Base-by-base conservation (phyloP, 176 grass and related monocot species). In the Carex cristatella region DNA sequence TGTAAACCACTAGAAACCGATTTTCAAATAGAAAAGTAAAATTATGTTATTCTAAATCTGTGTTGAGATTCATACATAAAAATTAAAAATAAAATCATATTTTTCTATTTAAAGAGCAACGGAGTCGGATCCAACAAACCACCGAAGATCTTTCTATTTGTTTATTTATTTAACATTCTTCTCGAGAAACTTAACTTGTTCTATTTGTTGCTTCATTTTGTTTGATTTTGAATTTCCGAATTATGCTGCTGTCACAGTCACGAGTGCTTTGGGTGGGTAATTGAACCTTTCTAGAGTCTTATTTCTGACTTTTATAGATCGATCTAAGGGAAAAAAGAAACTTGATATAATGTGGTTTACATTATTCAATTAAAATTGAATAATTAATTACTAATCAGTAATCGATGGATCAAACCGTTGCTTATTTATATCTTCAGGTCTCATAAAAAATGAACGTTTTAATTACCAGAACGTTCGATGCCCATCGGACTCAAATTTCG, bases 151-250 rank as follows among this genome's bases (percentile, higher is more conserved):
- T 49, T 23, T 72, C 18, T 5, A 59, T 18, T 61, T 61, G 48
- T 46, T 51, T 51, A 10, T 18, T 76, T 76, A 54, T 54, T 19
- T 53, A 76, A 76, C 42, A 31, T 79, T 33, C 1, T 56, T 78
- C 12, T 57, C 74, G 27, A 78, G 74, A 57, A 56, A 78, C 55
- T 57, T 78, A 78, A 57, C 74, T 30, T 78, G 18, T 77, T 57
- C 7, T 79, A 79, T 79, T 79, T 79, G 73, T 78, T 57, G 73
- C n/a, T 78, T 55, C 73, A 15, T 15, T 57, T 32, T 57, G 51
- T 57, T 78, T 57, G 12, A n/a, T 79, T 58, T 58, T 58, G 74
- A 30, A 28, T 79, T 79, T 79, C 53, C 74, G n/a, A 78, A 78
- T 78, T 78, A 33, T 28, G 49, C 51, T 57, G 12, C 18, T 54